These are phyloP conservation scores for Annona squamosa DNA, from an alignment of 164 flowering plant genomes.

Conservation along the genomic window DNA sequence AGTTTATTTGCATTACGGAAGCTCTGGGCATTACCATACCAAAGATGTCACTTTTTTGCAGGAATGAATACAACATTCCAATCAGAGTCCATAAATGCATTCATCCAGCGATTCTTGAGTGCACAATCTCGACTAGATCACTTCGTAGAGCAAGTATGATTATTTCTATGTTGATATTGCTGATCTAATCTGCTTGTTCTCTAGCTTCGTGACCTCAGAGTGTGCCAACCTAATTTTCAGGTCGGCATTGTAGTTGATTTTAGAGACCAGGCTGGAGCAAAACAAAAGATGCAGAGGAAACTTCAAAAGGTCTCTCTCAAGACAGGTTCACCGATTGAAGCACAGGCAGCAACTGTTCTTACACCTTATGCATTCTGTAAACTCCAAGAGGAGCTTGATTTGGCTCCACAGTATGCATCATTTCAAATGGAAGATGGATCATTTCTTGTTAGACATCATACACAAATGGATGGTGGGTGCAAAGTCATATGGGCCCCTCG, in stretches of 20 bases:
- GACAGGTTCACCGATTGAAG: constrained; percentile 80
- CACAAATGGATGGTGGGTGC: constrained; percentile 55
- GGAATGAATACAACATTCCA: constrained; percentile 53
- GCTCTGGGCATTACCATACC: constrained; percentile 69
- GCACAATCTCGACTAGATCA: constrained; percentile 50
- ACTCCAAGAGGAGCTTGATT: constrained; percentile 67
- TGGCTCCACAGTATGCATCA: constrained; percentile 78
- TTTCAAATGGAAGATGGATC: constrained; percentile 45
- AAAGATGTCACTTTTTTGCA: constrained; percentile 65
- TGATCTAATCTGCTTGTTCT: neutral
- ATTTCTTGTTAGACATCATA: constrained; percentile 71
- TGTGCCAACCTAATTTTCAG: constrained; percentile 23
- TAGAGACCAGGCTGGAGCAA: constrained; percentile 40
- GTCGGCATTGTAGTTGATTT: constrained; percentile 45
- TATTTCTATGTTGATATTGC: neutral
- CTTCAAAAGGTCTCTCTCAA: constrained; percentile 45
- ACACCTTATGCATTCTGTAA: constrained; percentile 70
- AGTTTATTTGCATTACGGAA: constrained; percentile 57
- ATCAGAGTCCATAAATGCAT: constrained; percentile 49
- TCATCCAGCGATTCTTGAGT: constrained; percentile 55
- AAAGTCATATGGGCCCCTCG: constrained; percentile 61
- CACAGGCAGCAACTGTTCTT: constrained; percentile 68
- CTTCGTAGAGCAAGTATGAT: constrained; percentile 53
- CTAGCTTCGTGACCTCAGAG: neutral
- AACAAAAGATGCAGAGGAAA: constrained; percentile 48